A percentile compares a stretch with the other conserved stretches of the same genome.
These are phyloP conservation scores for Viscum album DNA, from an alignment of 177 flowering plant species.

Conservation along the genomic window DNA sequence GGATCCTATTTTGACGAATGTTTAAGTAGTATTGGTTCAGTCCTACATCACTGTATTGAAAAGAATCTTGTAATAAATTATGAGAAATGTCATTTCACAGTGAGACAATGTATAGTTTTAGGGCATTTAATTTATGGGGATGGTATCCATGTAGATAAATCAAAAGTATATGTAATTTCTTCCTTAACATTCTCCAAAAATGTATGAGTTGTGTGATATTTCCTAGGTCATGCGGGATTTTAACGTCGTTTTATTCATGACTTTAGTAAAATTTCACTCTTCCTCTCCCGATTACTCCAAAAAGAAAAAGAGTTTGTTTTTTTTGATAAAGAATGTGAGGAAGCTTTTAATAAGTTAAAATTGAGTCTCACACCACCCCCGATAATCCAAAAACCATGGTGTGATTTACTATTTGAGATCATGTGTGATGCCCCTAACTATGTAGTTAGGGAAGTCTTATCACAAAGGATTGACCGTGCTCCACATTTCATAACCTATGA, in stretches of 20 bases:
- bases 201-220: not conserved
- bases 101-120: not conserved
- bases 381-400: not conserved
- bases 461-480: not conserved
- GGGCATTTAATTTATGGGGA: not conserved
- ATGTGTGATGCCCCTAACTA: not conserved
- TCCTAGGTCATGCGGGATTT: not conserved
- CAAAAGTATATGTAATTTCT: not conserved
- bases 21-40: not conserved
- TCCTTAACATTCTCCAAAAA: not conserved
- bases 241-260: not conserved
- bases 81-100: not conserved
- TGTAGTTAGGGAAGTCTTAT: not conserved
- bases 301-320: not conserved
- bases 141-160: not conserved
- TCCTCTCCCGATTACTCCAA: not conserved
- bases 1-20: not conserved
- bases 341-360: not conserved
- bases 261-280: not conserved
- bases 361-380: not conserved
- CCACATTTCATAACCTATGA: not conserved
- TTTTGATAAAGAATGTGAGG: not conserved
- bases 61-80: not conserved
- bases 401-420: not conserved
- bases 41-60: not conserved